A percentile compares a stretch with the other conserved stretches of the same genome.
These are phyloP conservation scores for Adansonia grandidieri DNA, from an alignment of 441 rosid genomes.

Conservation along the genomic window DNA sequence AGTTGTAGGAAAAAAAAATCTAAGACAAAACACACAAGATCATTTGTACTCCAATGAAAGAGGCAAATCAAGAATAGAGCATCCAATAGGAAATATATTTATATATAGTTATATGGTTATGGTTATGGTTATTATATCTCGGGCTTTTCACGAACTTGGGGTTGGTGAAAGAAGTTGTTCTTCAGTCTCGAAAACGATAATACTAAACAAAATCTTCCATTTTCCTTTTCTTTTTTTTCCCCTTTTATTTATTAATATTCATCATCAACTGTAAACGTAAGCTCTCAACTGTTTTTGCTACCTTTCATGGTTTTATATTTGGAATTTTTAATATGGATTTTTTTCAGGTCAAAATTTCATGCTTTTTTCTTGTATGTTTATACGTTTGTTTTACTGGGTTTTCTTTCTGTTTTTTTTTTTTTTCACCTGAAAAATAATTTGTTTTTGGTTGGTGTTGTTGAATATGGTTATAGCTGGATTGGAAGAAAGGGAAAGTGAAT, in stretches of 20 bases:
- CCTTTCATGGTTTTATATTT: no score
- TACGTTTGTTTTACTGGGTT: conserved; percentile 23
- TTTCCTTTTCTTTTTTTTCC: not conserved
- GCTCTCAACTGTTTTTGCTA: no score
- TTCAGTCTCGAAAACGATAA: conserved; percentile 55
- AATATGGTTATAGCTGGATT: conserved; percentile 41
- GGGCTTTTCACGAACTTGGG: conserved; percentile 31
- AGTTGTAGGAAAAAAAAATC: no score
- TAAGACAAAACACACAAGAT: conserved; percentile 1
- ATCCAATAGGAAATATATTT: conserved; percentile 43
- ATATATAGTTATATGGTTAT: not conserved
- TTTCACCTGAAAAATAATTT: conserved; percentile 12
- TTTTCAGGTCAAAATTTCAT: no score
- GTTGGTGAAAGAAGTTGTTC: conserved; percentile 40
- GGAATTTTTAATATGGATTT: no score
- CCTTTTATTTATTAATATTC: no score
- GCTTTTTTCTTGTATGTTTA: not conserved
- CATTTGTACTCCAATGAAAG: not conserved
- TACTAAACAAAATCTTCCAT: conserved; percentile 14
- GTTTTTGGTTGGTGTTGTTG: not conserved
- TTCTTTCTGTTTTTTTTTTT: not conserved
- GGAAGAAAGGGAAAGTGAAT: conserved; percentile 61
- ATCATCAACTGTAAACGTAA: no score
- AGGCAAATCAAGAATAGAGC: conserved; percentile 31
- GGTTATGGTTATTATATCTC: not conserved